Evolutionary conservation across 805 yeast genomes (phyloP).

Genomic region (Pichia rugopelliculosa): DNA sequence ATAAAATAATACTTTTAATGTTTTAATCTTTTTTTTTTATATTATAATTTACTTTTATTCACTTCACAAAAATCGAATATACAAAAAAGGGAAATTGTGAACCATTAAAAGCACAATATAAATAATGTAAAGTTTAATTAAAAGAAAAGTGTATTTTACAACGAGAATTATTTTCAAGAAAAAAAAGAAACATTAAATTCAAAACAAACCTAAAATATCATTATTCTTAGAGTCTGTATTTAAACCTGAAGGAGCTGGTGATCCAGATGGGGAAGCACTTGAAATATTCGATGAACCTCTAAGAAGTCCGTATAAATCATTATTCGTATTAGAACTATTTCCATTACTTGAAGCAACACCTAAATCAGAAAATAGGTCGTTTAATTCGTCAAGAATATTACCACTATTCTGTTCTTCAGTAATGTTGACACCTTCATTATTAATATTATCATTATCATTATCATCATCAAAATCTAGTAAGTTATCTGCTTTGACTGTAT

Average conservation of each 20-base stretch:
- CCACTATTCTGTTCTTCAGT: slow-evolving; percentile 23
- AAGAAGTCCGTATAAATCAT: slow-evolving; percentile 15
- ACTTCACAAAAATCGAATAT: not conserved
- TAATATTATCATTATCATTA: slow-evolving; percentile 21
- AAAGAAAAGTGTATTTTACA: not conserved
- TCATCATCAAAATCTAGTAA: slow-evolving; percentile 81
- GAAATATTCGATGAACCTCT: not conserved
- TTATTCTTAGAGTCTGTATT: slow-evolving; percentile 2
- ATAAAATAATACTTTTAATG: not conserved
- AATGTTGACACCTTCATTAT: slow-evolving; percentile 10
- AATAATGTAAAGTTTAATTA: not conserved
- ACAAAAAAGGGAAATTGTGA: not conserved
- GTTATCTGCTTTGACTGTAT: slow-evolving; percentile 63
- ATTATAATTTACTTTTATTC: not conserved
- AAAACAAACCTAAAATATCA: slow-evolving; percentile 10
- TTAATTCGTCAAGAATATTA: slow-evolving; percentile 62
- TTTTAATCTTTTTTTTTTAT: not conserved
- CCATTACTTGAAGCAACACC: slow-evolving; percentile 18
- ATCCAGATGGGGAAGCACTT: not conserved
- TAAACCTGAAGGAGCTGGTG: not conserved
- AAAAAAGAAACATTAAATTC: not conserved
- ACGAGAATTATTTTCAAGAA: not conserved
- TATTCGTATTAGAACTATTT: slow-evolving; percentile 6
- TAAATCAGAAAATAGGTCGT: slow-evolving; percentile 51
- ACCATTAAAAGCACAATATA: not conserved